phyloP scores from a whole-genome alignment of 2,329 filamentous ascomycete species.

The Penicillium sp. region DNA sequence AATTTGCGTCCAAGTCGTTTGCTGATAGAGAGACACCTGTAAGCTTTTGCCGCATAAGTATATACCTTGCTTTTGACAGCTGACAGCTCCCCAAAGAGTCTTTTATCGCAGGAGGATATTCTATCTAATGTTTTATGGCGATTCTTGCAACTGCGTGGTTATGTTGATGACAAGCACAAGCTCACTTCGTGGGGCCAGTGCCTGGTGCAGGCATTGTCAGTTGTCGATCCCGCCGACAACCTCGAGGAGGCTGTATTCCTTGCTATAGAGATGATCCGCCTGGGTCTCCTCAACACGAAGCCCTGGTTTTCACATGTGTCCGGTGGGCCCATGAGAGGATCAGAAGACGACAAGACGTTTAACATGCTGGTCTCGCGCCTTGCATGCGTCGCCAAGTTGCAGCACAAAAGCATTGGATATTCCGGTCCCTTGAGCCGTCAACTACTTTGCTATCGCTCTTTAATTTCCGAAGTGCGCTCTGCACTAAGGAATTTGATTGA shows the following conservation, averaged over 20 bases:
- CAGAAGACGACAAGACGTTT: constrained; percentile 72
- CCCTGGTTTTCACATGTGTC: constrained; percentile 60
- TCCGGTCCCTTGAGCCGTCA: constrained; percentile 92
- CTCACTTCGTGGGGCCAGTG: constrained; percentile 83
- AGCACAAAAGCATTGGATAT: constrained; percentile 83
- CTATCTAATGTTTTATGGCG: constrained; percentile 77
- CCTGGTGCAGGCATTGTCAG: constrained; percentile 66
- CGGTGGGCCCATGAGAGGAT: constrained; percentile 60
- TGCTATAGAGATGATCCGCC: constrained; percentile 79
- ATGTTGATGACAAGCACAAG: constrained; percentile 73
- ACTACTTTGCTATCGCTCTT: constrained; percentile 78
- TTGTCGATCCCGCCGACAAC: constrained; percentile 56
- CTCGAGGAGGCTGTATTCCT: constrained; percentile 77
- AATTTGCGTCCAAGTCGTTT: constrained; percentile 69
- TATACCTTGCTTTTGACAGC: constrained; percentile 7
- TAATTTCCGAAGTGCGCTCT: constrained; percentile 75
- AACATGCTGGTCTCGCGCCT: constrained; percentile 83
- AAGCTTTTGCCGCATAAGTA: constrained; percentile 12
- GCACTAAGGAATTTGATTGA: constrained; percentile 81
- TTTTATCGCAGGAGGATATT: constrained; percentile 69
- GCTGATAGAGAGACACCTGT: constrained; percentile 53
- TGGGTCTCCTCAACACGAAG: constrained; percentile 73
- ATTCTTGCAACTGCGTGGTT: constrained; percentile 84
- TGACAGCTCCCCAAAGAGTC: constrained; percentile 32
- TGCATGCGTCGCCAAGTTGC: constrained; percentile 76